Conservation (phyloP, 192 early-diverging fungal species). For the Linnemannia zychae region DNA sequence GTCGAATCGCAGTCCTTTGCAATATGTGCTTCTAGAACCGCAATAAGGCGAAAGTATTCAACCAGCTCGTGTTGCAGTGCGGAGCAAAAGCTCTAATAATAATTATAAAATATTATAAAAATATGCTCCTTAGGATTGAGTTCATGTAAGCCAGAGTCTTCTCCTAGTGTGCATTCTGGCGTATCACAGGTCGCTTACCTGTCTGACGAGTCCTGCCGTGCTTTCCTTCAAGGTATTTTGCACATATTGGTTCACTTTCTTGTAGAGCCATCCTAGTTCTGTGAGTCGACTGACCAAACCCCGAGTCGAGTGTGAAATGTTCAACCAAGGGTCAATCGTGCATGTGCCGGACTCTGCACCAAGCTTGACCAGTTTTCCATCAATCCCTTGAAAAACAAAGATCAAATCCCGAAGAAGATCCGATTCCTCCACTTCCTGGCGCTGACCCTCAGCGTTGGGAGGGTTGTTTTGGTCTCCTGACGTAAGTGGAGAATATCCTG, state of each 20-base stretch:
- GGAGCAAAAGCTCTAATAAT: conserved; percentile 75
- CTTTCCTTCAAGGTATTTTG: conserved; percentile 57
- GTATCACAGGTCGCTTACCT: conserved; percentile 5
- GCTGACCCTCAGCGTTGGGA: background rate
- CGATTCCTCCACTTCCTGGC: conserved; percentile 65
- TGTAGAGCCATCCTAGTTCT: conserved; percentile 86
- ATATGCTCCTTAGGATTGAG: background rate
- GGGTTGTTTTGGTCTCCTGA: conserved; percentile 1
- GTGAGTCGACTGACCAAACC: conserved; percentile 75
- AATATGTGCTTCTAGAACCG: conserved; percentile 85
- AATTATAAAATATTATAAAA: conserved; percentile 58
- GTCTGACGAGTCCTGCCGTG: conserved; percentile 35
- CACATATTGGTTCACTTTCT: conserved; percentile 72
- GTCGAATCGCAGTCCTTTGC: conserved; percentile 62
- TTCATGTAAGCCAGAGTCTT: background rate
- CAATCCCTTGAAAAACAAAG: conserved; percentile 94
- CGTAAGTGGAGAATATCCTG: background rate
- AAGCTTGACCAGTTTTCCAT: conserved; percentile 86
- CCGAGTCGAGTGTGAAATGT: conserved; percentile 72
- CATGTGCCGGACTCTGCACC: conserved; percentile 65
- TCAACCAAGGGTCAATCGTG: conserved; percentile 64
- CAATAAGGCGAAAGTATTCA: conserved; percentile 89
- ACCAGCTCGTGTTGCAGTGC: conserved; percentile 84
- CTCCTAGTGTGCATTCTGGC: background rate
- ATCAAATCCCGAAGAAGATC: conserved; percentile 87